Conservation (phyloP, 495 filamentous ascomycete genomes). For the Tuber brumale region DNA sequence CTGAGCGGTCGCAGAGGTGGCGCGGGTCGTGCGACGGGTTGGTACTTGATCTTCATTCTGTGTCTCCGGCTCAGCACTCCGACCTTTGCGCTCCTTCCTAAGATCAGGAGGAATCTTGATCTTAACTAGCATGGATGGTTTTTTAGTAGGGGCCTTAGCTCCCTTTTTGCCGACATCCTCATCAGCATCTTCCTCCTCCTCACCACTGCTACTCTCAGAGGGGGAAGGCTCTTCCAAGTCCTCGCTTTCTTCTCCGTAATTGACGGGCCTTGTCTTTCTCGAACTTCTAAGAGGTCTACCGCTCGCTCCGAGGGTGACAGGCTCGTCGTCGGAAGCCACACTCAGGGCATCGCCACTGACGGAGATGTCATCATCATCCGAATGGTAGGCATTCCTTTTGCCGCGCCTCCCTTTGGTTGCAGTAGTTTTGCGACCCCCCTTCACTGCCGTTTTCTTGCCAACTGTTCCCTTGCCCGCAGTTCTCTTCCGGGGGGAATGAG, state of each 20-base stretch:
- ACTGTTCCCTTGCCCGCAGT: conserved; percentile 10
- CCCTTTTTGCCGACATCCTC: conserved; percentile 30
- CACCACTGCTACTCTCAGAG: conserved; percentile 13
- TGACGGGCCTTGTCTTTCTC: conserved; percentile 22
- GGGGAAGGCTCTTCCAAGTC: conserved; percentile 21
- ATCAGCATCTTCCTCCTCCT: conserved; percentile 27
- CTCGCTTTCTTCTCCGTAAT: conserved; percentile 36
- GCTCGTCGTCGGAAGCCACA: conserved; percentile 30
- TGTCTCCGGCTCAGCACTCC: conserved; percentile 9
- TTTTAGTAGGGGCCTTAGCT: conserved; percentile 20
- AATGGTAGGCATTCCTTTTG: conserved; percentile 21
- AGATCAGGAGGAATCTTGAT: conserved; percentile 23
- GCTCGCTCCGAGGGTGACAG: conserved; percentile 24
- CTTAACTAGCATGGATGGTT: conserved; percentile 23
- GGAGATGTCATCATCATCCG: conserved; percentile 31
- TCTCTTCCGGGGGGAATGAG: conserved; percentile 17
- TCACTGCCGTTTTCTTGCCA: conserved; percentile 14
- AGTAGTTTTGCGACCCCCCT: conserved; percentile 25
- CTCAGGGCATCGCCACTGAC: conserved; percentile 29
- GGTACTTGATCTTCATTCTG: conserved; percentile 8
- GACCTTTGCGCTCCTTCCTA: conserved; percentile 2
- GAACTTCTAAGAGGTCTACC: conserved; percentile 37
- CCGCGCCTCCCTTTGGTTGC: conserved; percentile 11
- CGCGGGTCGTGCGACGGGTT: conserved; percentile 27
- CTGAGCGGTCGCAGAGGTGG: conserved; percentile 35